These are phyloP conservation scores for Daedalea quercina DNA, from an alignment of 768 basidiomycete species.

Conservation along the genomic window DNA sequence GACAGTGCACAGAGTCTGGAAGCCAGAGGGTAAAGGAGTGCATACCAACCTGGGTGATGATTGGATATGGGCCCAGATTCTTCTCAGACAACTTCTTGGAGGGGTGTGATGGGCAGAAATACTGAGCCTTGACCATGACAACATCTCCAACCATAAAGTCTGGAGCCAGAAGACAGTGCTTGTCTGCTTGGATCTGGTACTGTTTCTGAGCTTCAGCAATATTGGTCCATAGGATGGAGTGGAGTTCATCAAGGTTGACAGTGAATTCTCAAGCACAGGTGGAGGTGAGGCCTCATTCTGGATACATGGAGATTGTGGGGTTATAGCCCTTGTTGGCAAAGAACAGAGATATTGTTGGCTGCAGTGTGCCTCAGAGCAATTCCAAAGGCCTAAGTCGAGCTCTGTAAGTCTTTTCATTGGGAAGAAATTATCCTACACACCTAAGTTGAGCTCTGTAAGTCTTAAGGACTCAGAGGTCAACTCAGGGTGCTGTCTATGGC, in stretches of 20 bases:
- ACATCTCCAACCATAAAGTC: slow-evolving; percentile 2
- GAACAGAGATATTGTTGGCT: slow-evolving; percentile 4
- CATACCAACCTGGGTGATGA: slow-evolving; percentile 15
- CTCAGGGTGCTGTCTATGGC: too few relatives aligned
- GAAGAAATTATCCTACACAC: too few relatives aligned
- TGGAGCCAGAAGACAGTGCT: not conserved
- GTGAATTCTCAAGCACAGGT: slow-evolving; percentile 15
- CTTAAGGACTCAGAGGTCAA: too few relatives aligned
- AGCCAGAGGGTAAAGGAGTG: slow-evolving; percentile 17
- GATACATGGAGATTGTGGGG: slow-evolving; percentile 13
- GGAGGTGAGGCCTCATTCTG: slow-evolving; percentile 10
- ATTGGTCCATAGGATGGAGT: slow-evolving; percentile 11
- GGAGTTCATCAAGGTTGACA: slow-evolving; percentile 15
- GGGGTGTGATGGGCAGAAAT: slow-evolving; percentile 1
- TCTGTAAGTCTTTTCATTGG: too few relatives aligned
- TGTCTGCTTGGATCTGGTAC: slow-evolving; percentile 11
- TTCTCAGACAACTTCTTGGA: slow-evolving; percentile 20
- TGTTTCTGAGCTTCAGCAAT: slow-evolving; percentile 13
- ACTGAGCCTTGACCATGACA: not conserved
- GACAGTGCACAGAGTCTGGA: slow-evolving; percentile 13
- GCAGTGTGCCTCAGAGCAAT: too few relatives aligned
- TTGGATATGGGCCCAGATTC: slow-evolving; percentile 15
- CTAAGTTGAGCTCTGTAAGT: too few relatives aligned
- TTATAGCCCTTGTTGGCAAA: slow-evolving; percentile 11
- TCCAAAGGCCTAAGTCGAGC: too few relatives aligned